Conservation (phyloP, 1,139 yeast species). For the Hyphopichia buzzinii region DNA sequence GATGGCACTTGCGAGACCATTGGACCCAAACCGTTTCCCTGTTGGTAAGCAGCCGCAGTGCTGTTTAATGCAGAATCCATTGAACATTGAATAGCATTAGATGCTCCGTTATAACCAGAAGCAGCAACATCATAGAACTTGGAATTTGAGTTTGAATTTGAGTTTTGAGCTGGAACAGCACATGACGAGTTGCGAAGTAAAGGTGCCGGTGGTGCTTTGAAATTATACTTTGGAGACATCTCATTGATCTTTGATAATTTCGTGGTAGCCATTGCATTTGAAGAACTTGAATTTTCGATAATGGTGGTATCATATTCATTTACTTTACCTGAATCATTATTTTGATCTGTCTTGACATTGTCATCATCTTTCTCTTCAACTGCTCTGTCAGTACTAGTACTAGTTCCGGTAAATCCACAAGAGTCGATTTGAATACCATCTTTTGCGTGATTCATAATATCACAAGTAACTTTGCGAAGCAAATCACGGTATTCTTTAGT, state of each 20-base stretch:
- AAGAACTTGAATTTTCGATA: slow-evolving; percentile 22
- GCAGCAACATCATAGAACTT: slow-evolving; percentile 69
- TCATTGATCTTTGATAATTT: not conserved
- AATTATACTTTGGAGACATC: slow-evolving; percentile 7
- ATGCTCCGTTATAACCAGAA: slow-evolving; percentile 73
- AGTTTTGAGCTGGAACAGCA: slow-evolving; percentile 17
- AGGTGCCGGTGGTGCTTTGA: slow-evolving; percentile 24
- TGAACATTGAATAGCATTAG: slow-evolving; percentile 40
- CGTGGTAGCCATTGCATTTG: not conserved
- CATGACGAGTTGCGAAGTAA: slow-evolving; percentile 31
- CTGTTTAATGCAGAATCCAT: slow-evolving; percentile 46
- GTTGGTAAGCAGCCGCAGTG: slow-evolving; percentile 24
- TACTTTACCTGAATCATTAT: not conserved
- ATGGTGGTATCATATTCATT: slow-evolving; percentile 11
- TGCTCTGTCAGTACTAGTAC: slow-evolving; percentile 24
- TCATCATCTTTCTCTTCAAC: slow-evolving; percentile 11
- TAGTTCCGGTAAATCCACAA: slow-evolving; percentile 23
- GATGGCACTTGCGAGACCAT: slow-evolving; percentile 66
- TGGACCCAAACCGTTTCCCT: slow-evolving; percentile 71
- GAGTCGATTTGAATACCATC: slow-evolving; percentile 19
- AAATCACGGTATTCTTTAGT: slow-evolving; percentile 39
- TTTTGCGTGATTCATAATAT: slow-evolving; percentile 27
- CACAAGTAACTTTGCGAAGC: slow-evolving; percentile 34
- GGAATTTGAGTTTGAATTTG: slow-evolving; percentile 28
- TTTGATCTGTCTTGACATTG: slow-evolving; percentile 2